phyloP scores from a whole-genome alignment of 2,329 filamentous ascomycete genomes.

The Peltaster fructicola region DNA sequence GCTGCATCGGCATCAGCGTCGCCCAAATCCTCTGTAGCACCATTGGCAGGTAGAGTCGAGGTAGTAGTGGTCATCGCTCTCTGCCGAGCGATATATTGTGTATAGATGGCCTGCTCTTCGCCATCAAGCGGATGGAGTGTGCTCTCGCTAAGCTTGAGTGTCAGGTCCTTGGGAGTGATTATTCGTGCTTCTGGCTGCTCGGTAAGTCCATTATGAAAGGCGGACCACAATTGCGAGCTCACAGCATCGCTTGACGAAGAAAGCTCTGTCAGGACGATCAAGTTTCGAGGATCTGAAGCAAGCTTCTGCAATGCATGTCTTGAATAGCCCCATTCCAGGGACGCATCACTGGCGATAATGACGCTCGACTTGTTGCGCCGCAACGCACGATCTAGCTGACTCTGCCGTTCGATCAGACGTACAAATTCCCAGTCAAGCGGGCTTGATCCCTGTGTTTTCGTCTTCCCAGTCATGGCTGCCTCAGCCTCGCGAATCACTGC shows the following conservation, averaged over 20 bases:
- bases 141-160: conserved; percentile 14
- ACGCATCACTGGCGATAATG: conserved; percentile 78
- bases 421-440: conserved; percentile 86
- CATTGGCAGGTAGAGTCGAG: conserved; percentile 48
- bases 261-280: conserved; percentile 74
- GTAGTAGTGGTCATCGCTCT: conserved; percentile 70
- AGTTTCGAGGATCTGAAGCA: conserved; percentile 59
- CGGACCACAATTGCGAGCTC: conserved; percentile 57
- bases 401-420: conserved; percentile 63
- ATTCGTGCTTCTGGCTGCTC: conserved; percentile 23
- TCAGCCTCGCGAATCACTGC: conserved; percentile 63
- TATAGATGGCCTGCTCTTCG: conserved; percentile 64
- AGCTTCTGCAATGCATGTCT: conserved; percentile 59
- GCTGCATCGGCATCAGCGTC: conserved; percentile 68
- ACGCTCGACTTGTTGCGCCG: conserved; percentile 42
- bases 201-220: conserved; percentile 22
- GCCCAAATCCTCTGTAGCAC: conserved; percentile 40
- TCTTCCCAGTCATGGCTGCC: conserved; percentile 25
- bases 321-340: conserved; percentile 88
- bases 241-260: conserved; percentile 38
- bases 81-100: conserved; percentile 82
- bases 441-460: conserved; percentile 32
- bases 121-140: conserved; percentile 52
- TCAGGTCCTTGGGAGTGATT: conserved; percentile 44
- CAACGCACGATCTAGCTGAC: conserved; percentile 57